Conservation (phyloP, 306 rosid genomes). For the Casuarina equisetifolia region DNA sequence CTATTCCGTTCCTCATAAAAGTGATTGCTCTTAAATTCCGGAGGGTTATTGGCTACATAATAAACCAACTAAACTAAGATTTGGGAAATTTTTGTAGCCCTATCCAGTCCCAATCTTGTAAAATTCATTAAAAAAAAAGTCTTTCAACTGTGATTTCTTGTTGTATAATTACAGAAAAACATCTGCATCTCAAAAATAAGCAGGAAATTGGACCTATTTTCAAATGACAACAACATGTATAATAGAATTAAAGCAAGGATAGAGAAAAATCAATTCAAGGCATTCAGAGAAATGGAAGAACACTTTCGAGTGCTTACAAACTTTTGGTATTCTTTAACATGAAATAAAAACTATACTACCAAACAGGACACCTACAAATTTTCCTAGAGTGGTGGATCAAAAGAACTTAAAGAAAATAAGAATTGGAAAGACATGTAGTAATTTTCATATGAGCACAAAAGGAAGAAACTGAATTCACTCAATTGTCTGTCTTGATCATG, state of each 20-base stretch:
- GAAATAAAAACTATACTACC: background rate
- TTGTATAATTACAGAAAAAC: too few relatives aligned
- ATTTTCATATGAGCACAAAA: background rate
- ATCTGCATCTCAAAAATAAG: too few relatives aligned
- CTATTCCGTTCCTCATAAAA: background rate
- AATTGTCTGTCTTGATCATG: background rate
- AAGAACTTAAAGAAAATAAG: background rate
- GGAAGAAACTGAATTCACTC: background rate
- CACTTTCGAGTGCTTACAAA: background rate
- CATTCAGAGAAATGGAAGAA: background rate
- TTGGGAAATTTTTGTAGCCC: constrained; percentile 9
- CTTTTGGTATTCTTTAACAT: background rate
- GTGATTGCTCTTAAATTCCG: constrained; percentile 6
- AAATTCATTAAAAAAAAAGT: background rate
- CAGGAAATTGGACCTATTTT: too few relatives aligned
- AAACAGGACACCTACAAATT: background rate
- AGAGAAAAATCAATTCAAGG: too few relatives aligned
- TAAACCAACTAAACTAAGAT: constrained; percentile 1
- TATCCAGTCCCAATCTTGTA: constrained; percentile 7
- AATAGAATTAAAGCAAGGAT: too few relatives aligned
- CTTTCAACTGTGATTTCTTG: background rate
- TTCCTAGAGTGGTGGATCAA: background rate
- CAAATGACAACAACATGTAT: too few relatives aligned
- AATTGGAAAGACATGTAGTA: background rate
- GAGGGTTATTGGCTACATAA: constrained; percentile 14